A percentile compares a stretch with the other conserved stretches of the same genome.
Conservation (phyloP, 1,284 basidiomycete species). For the Pseudozyma hubeiensis region DNA sequence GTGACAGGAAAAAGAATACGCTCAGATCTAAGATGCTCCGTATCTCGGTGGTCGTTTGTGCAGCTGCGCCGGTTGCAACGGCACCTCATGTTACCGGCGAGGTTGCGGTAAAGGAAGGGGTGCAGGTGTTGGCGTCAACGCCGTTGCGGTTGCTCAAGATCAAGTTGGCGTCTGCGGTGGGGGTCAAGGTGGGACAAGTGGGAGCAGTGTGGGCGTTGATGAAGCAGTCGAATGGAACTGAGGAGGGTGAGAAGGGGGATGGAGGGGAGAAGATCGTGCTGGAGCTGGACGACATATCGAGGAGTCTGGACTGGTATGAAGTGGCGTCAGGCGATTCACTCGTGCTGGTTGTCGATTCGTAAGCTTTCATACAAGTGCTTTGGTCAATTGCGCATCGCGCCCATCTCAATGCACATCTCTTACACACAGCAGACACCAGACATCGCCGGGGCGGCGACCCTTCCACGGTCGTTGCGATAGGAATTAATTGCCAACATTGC, state of each 20-base stretch:
- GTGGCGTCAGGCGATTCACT: slow-evolving; percentile 26
- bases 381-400: no score
- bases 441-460: no score
- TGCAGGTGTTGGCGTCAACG: slow-evolving; percentile 35
- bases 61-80: not conserved
- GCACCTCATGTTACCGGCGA: slow-evolving; percentile 1
- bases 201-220: slow-evolving; percentile 51
- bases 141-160: slow-evolving; percentile 50
- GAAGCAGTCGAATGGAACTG: not conserved
- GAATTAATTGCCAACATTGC: no score
- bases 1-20: slow-evolving; percentile 10
- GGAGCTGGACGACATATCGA: slow-evolving; percentile 41
- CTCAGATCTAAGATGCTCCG: slow-evolving; percentile 36
- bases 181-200: slow-evolving; percentile 18
- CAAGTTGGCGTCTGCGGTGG: slow-evolving; percentile 32
- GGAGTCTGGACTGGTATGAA: slow-evolving; percentile 50
- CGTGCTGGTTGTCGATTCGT: slow-evolving; percentile 18
- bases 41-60: slow-evolving; percentile 15
- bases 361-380: not conserved
- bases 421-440: no score
- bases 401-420: no score
- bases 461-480: no score
- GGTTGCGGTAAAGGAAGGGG: slow-evolving; percentile 5
- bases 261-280: slow-evolving; percentile 32
- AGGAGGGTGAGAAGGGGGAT: not conserved